Conservation (phyloP, 441 rosid species). For the Kokia cookei region DNA sequence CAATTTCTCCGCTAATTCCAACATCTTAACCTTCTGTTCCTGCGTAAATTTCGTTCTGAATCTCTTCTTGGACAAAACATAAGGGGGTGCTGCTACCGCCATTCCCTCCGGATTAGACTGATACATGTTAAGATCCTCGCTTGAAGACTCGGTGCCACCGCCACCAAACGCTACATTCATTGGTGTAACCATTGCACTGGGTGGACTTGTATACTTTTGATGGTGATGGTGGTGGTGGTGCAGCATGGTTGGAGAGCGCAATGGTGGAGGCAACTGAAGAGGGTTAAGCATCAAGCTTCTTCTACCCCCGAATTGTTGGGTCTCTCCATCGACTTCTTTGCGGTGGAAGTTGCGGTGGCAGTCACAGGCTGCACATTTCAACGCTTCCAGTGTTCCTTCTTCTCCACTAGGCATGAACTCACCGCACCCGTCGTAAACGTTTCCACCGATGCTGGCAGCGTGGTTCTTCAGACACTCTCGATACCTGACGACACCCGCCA, state of each 20-base stretch:
- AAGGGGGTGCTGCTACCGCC: slow-evolving; percentile 30
- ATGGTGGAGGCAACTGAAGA: slow-evolving; percentile 46
- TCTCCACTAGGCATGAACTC: slow-evolving; percentile 98
- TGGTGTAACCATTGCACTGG: slow-evolving; percentile 60
- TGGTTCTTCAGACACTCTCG: slow-evolving; percentile 87
- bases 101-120: slow-evolving; percentile 37
- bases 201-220: slow-evolving; percentile 40
- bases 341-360: slow-evolving; percentile 96
- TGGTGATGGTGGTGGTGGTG: slow-evolving; percentile 26
- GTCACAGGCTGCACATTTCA: slow-evolving; percentile 82
- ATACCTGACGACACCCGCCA: slow-evolving; percentile 30
- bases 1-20: slow-evolving; percentile 80
- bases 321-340: slow-evolving; percentile 54
- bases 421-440: slow-evolving; percentile 77
- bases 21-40: slow-evolving; percentile 89
- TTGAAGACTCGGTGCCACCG: slow-evolving; percentile 71
- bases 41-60: slow-evolving; percentile 73
- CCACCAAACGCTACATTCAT: slow-evolving; percentile 72
- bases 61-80: slow-evolving; percentile 59
- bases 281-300: slow-evolving; percentile 32
- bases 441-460: slow-evolving; percentile 81
- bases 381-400: slow-evolving; percentile 64
- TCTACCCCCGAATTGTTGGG: slow-evolving; percentile 28
- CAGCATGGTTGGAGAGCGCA: slow-evolving; percentile 35
- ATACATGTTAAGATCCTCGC: slow-evolving; percentile 73